Conservation (phyloP, 2,329 filamentous ascomycete genomes). For the Nigrospora oryzae region DNA sequence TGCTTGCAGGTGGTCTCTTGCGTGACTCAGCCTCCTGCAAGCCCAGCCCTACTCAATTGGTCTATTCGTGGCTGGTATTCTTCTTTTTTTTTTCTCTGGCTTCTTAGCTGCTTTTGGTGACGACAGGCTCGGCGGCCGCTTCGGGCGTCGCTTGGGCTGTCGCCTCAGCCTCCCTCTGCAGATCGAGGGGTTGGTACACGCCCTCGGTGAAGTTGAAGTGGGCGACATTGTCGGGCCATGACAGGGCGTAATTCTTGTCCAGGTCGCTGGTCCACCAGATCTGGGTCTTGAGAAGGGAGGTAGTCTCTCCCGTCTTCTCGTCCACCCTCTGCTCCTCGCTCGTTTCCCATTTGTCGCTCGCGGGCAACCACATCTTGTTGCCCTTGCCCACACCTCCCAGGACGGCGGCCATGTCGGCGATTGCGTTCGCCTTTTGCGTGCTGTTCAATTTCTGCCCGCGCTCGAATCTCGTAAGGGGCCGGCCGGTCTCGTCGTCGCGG, state of each 20-base stretch:
- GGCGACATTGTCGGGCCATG: conserved; percentile 45
- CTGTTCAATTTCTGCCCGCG: conserved; percentile 42
- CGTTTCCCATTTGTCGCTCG: conserved; percentile 5
- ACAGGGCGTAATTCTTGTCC: conserved; percentile 36
- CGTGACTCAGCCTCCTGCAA: no score
- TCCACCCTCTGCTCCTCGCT: conserved; percentile 11
- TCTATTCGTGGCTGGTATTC: no score
- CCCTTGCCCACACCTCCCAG: conserved; percentile 42
- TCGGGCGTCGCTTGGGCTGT: neutral
- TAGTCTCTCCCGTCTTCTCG: conserved; percentile 5
- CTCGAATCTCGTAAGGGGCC: conserved; percentile 25
- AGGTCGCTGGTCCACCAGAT: conserved; percentile 43
- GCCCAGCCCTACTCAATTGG: no score
- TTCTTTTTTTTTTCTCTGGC: no score
- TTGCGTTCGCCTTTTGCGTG: conserved; percentile 50
- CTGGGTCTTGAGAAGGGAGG: conserved; percentile 28
- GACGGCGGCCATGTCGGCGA: conserved; percentile 56
- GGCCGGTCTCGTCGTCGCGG: conserved; percentile 24
- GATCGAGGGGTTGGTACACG: conserved; percentile 1
- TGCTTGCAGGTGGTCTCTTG: no score
- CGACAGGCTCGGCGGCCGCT: neutral
- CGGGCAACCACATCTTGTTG: conserved; percentile 32
- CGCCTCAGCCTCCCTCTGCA: neutral
- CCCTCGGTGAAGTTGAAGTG: conserved; percentile 21
- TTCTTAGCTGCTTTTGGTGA: no score